Evolutionary conservation across 129 eudicot genomes (phyloP).

Genomic region (Glebionis coronaria): DNA sequence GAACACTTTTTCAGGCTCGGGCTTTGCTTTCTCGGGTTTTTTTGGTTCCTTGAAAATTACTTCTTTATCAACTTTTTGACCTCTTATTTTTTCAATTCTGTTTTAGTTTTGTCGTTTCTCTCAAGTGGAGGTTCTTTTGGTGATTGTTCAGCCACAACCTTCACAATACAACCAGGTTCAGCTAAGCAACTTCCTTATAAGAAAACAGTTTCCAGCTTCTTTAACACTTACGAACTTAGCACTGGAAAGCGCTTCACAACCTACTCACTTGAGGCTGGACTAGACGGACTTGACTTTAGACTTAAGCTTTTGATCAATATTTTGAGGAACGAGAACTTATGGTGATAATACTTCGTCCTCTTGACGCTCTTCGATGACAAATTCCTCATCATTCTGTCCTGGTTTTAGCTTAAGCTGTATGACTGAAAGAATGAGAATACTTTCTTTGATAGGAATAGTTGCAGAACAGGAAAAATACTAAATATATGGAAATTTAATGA

Average conservation of each 20-base stretch:
- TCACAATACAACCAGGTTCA: slow-evolving; percentile 86
- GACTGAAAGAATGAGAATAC: slow-evolving; percentile 1
- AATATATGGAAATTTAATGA: slow-evolving; percentile 6
- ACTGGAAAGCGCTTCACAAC: slow-evolving; percentile 45
- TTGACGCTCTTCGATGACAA: slow-evolving; percentile 39
- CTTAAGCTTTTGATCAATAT: slow-evolving; percentile 68
- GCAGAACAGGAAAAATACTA: slow-evolving; percentile 4
- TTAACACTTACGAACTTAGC: slow-evolving; percentile 58
- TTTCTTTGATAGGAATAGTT: neutral
- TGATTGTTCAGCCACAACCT: slow-evolving; percentile 67
- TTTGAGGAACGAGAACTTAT: slow-evolving; percentile 29
- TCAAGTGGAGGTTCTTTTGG: slow-evolving; percentile 43
- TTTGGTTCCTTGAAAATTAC: slow-evolving; percentile 18
- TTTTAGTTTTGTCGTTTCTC: slow-evolving; percentile 23
- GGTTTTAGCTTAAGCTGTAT: slow-evolving; percentile 59
- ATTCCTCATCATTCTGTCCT: slow-evolving; percentile 51
- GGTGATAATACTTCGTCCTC: slow-evolving; percentile 46
- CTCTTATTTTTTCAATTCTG: slow-evolving; percentile 33
- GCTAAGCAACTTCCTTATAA: slow-evolving; percentile 96
- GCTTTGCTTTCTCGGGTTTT: neutral
- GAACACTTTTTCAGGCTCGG: slow-evolving; percentile 9
- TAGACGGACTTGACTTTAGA: slow-evolving; percentile 67
- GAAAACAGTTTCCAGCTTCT: slow-evolving; percentile 87
- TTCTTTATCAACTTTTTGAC: slow-evolving; percentile 24
- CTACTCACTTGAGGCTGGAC: slow-evolving; percentile 57